A percentile compares a stretch with the other conserved stretches of the same genome.
Conservation (phyloP, 2,329 filamentous ascomycete genomes). For the Ophiosphaerella narmari region DNA sequence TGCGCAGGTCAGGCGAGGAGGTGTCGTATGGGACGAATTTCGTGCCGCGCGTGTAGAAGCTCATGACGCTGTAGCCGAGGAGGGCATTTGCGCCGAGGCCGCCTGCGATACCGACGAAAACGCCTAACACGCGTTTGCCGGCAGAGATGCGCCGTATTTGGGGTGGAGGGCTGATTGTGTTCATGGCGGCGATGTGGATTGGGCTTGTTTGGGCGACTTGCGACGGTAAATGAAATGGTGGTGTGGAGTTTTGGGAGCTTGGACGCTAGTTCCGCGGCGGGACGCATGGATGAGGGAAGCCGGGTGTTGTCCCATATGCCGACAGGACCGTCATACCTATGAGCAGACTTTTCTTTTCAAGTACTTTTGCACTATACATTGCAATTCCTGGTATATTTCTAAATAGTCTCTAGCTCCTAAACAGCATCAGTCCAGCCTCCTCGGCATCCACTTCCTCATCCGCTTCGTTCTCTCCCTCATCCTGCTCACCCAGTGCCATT, state of each 20-base stretch:
- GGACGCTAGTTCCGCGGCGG: constrained; percentile 8
- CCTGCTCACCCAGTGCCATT: constrained; percentile 51
- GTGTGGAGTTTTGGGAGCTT: constrained; percentile 19
- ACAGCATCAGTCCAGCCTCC: constrained; percentile 46
- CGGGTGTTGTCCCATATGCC: constrained; percentile 7
- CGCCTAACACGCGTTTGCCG: constrained; percentile 34
- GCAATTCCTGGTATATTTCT: neutral
- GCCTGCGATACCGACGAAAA: constrained; percentile 39
- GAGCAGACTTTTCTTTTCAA: too few species aligned
- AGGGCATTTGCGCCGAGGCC: constrained; percentile 34
- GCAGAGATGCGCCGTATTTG: constrained; percentile 36
- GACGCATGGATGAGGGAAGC: constrained; percentile 10
- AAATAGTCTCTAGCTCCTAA: constrained; percentile 34
- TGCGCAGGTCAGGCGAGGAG: constrained; percentile 30
- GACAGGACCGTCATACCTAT: too few species aligned
- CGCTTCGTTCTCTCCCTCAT: constrained; percentile 40
- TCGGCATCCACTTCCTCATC: constrained; percentile 44
- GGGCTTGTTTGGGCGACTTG: neutral
- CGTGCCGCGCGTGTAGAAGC: constrained; percentile 42
- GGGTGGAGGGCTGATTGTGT: constrained; percentile 42
- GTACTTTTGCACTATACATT: too few species aligned
- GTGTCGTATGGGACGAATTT: constrained; percentile 44
- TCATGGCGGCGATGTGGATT: constrained; percentile 23
- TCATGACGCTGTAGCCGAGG: constrained; percentile 42
- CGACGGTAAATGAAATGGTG: constrained; percentile 4